Evolutionary conservation across 495 filamentous ascomycete genomes (phyloP).

Genomic region (Collariella sp.): DNA sequence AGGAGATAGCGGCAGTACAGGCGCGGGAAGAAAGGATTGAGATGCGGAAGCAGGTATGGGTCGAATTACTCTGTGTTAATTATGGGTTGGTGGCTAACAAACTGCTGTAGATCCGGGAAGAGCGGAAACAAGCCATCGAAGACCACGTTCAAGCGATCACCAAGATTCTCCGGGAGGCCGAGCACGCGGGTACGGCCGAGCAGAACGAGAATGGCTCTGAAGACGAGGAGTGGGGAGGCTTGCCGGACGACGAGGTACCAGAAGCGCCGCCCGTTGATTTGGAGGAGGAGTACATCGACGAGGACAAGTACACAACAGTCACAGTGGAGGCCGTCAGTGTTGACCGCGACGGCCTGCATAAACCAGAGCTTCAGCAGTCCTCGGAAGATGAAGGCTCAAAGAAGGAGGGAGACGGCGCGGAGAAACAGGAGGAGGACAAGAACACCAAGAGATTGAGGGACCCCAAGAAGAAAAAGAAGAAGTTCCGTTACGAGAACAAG

Average conservation of each 20-base stretch:
- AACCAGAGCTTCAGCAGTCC: slow-evolving; percentile 34
- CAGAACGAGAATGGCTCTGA: slow-evolving; percentile 27
- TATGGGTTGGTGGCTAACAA: not conserved
- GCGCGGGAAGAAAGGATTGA: slow-evolving; percentile 63
- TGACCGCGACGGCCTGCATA: slow-evolving; percentile 58
- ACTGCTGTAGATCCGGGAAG: slow-evolving; percentile 59
- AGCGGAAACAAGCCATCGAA: slow-evolving; percentile 68
- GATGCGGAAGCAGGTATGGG: slow-evolving; percentile 60
- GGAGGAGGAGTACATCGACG: slow-evolving; percentile 93
- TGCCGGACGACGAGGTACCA: slow-evolving; percentile 37
- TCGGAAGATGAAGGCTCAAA: slow-evolving; percentile 41
- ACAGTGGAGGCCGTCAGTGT: slow-evolving; percentile 87
- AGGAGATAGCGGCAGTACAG: slow-evolving; percentile 63
- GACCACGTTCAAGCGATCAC: slow-evolving; percentile 68
- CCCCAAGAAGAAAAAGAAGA: slow-evolving; percentile 67
- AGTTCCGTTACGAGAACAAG: slow-evolving; percentile 89
- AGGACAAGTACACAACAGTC: slow-evolving; percentile 89
- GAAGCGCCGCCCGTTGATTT: slow-evolving; percentile 52
- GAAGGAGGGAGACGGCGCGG: slow-evolving; percentile 25
- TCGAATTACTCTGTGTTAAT: not conserved
- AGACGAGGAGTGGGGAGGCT: slow-evolving; percentile 55
- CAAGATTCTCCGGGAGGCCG: slow-evolving; percentile 49
- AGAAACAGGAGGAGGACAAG: slow-evolving; percentile 23
- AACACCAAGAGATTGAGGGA: slow-evolving; percentile 43
- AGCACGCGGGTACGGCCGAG: slow-evolving; percentile 37